Evolutionary conservation across 768 basidiomycete genomes (phyloP).

Genomic region (Podaxis pistillaris): DNA sequence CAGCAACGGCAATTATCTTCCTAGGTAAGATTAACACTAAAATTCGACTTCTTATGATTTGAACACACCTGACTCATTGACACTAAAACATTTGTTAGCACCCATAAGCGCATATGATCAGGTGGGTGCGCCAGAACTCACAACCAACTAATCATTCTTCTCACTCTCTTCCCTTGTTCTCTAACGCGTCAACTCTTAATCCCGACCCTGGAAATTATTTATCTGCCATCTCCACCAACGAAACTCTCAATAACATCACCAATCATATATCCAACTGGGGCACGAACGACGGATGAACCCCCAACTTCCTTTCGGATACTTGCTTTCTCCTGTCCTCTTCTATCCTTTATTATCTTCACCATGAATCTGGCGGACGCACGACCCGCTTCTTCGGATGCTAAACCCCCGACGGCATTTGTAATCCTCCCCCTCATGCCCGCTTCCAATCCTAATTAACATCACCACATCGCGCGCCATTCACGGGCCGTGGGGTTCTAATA

Average conservation of each 20-base stretch:
- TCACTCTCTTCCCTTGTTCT: background rate
- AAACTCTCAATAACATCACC: background rate
- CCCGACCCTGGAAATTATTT: background rate
- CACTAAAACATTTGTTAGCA: conserved; percentile 33
- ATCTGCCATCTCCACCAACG: background rate
- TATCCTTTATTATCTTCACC: background rate
- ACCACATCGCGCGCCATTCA: background rate
- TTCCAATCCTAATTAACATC: background rate
- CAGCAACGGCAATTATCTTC: conserved; percentile 84
- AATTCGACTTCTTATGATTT: background rate
- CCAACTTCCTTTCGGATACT: background rate
- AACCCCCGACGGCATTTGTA: background rate
- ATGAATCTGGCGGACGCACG: background rate
- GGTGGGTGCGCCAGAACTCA: conserved; percentile 33
- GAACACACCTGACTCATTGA: background rate
- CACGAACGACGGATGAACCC: background rate
- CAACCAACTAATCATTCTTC: background rate
- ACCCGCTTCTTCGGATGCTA: background rate
- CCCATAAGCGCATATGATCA: conserved; percentile 89
- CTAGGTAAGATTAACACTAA: conserved; percentile 34
- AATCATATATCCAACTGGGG: background rate
- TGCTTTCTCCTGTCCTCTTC: background rate
- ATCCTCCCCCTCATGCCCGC: background rate
- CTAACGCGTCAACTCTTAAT: background rate
- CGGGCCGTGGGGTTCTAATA: background rate